phyloP scores from a whole-genome alignment of 129 eudicot species.

The Lactuca sativa region DNA sequence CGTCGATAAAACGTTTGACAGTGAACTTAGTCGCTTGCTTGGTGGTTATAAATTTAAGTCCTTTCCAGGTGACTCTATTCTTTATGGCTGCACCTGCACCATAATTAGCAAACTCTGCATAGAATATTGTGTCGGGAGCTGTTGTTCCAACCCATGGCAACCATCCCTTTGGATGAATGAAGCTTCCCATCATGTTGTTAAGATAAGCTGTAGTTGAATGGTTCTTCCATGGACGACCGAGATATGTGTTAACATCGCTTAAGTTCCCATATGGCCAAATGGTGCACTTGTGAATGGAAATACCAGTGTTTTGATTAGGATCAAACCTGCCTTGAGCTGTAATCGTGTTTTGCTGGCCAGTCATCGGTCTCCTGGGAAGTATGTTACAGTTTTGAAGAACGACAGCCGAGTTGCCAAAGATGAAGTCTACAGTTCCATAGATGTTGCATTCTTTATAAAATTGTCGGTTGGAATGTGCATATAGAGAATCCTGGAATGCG shows the following conservation, averaged over 20 bases:
- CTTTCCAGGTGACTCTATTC: constrained; percentile 44
- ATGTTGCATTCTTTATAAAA: constrained; percentile 63
- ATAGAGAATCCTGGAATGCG: constrained; percentile 57
- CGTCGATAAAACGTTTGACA: constrained; percentile 39
- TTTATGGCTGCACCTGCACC: constrained; percentile 48
- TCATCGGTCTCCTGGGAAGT: constrained; percentile 41
- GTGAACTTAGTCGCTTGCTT: constrained; percentile 42
- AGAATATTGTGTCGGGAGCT: constrained; percentile 43
- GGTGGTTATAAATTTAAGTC: constrained; percentile 24
- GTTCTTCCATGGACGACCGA: constrained; percentile 62
- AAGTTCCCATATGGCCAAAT: constrained; percentile 35
- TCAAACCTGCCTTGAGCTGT: constrained; percentile 57
- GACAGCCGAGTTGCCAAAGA: constrained; percentile 54
- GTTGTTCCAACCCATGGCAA: constrained; percentile 45
- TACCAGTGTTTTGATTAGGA: constrained; percentile 56
- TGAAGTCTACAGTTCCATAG: constrained; percentile 57
- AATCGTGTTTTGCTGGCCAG: constrained; percentile 49
- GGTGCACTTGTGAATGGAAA: constrained; percentile 44
- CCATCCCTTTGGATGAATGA: constrained; percentile 56
- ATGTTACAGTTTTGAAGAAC: constrained; percentile 56
- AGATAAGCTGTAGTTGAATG: constrained; percentile 44
- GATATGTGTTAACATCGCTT: constrained; percentile 21
- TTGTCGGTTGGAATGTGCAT: constrained; percentile 58
- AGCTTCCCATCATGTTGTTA: constrained; percentile 32
- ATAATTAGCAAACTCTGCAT: constrained; percentile 41